These are phyloP conservation scores for Ilyonectria robusta DNA, from an alignment of 2,329 filamentous ascomycete genomes.

Conservation along the genomic window DNA sequence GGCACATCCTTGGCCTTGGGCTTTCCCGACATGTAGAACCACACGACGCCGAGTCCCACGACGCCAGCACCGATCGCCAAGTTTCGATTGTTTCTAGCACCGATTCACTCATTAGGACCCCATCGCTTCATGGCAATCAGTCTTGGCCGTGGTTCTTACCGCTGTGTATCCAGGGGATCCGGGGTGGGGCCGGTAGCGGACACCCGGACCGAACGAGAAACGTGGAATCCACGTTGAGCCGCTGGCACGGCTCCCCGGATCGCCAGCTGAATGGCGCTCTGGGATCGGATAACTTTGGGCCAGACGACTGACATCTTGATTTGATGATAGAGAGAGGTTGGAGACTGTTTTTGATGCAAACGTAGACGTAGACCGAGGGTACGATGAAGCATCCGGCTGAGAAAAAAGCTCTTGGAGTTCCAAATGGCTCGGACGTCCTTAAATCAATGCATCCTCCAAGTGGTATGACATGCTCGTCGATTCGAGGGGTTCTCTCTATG, in stretches of 20 bases:
- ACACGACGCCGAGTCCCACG: conserved; percentile 32
- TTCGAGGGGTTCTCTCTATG: conserved; percentile 25
- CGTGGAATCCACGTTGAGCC: conserved; percentile 17
- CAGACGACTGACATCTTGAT: neutral
- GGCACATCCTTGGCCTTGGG: conserved; percentile 30
- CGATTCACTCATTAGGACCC: neutral
- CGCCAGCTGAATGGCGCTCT: conserved; percentile 9
- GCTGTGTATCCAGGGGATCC: conserved; percentile 10
- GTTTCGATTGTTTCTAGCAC: conserved; percentile 24
- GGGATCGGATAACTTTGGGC: conserved; percentile 8
- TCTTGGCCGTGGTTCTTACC: conserved; percentile 4
- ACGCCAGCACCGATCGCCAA: conserved; percentile 32
- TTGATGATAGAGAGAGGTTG: neutral
- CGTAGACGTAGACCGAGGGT: neutral
- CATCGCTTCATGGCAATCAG: neutral
- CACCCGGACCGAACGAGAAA: conserved; percentile 13
- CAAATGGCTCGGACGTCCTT: neutral
- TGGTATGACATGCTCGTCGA: neutral
- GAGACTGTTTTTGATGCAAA: neutral
- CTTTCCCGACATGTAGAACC: conserved; percentile 33
- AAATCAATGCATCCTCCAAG: conserved; percentile 24
- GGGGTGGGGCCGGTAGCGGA: conserved; percentile 2
- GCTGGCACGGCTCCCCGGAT: conserved; percentile 8
- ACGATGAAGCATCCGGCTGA: neutral
- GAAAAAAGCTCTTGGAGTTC: neutral